Base-by-base conservation (phyloP, 2,329 filamentous ascomycete species). In the Paracorniculantispora psalliotae region DNA sequence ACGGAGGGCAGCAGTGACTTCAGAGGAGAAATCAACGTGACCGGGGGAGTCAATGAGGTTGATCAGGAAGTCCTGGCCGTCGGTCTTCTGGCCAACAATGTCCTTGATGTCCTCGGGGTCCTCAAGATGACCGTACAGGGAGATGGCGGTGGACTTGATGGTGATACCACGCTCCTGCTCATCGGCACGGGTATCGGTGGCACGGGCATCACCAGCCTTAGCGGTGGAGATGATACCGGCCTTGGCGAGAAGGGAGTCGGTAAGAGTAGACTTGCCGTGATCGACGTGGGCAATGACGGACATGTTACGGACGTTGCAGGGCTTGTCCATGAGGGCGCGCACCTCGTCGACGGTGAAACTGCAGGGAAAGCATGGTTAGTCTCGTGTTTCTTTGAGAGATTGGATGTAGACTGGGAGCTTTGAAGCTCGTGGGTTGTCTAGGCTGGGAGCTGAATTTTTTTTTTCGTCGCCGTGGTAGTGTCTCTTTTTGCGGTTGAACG, bases 281-380 rank as follows among this genome's bases (percentile, higher is more conserved):
- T 99, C 94, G 88, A 99, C 92, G 84, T 99, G 94, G 79, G 94
- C 94, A 91, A 97, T 97, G 79, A 99, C 94, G 83, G 92, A 97
- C 93, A 97, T 97, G 88, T 97, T 97, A 80, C 84, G 83, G 77
- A 88, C 84, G 78, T 88, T 88, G 75, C 77, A 82, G 69, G 89
- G 87, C 81, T 88, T 87, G 86, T 91, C 88, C 89, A 90, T 90
- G 76, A 90, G 72, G 72, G 63, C 69, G 78, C 88, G 87, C 78
- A 92, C 90, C 86, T 91, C 92, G 78, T 97, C 93, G 81, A 97
- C 88, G 75, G 94, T 97, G 88, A 97, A 97, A 88, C 92, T 97
- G 75, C 9, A 37, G 39, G 10, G 39, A 25, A 28, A 59, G 62
- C 59, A 54, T 62, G 62, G 61, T 61, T 59, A 59, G 65, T n/a